Evolutionary conservation across 1,284 basidiomycete species (phyloP).

Genomic region (Gastroboletus turbinatus): DNA sequence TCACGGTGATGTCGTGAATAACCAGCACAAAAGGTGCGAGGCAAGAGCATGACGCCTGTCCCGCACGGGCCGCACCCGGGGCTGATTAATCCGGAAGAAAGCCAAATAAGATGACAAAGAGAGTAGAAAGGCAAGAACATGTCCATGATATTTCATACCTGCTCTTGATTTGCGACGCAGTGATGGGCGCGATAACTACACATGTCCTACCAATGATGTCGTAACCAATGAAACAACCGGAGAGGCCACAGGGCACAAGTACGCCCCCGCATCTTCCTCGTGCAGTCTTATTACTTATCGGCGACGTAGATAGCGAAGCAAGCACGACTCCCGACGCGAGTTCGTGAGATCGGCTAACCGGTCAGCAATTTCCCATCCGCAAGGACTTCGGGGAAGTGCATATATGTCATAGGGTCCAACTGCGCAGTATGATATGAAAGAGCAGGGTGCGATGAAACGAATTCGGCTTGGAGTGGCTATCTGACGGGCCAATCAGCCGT

Average conservation of each 20-base stretch:
- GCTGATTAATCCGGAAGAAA: background rate
- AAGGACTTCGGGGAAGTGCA: background rate
- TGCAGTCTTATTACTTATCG: slow-evolving; percentile 6
- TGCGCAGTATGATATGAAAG: slow-evolving; percentile 7
- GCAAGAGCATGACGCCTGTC: background rate
- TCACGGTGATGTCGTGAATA: background rate
- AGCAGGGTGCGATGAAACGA: background rate
- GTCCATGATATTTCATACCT: background rate
- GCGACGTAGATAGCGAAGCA: slow-evolving; percentile 3
- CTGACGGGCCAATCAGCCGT: background rate
- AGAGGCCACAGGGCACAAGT: background rate
- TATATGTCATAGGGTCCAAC: slow-evolving; percentile 21
- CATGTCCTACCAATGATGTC: slow-evolving; percentile 1
- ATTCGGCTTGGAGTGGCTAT: background rate
- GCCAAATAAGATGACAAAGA: background rate
- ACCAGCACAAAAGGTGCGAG: background rate
- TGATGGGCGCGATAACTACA: background rate
- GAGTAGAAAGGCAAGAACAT: background rate
- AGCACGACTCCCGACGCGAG: slow-evolving; percentile 5
- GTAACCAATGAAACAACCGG: slow-evolving; percentile 9
- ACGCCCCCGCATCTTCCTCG: slow-evolving; percentile 12
- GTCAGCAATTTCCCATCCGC: background rate
- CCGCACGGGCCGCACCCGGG: background rate
- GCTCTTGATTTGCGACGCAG: background rate
- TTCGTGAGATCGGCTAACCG: background rate